Evolutionary conservation across 768 basidiomycete genomes (phyloP).

Genomic region (Atractiella rhizophila): DNA sequence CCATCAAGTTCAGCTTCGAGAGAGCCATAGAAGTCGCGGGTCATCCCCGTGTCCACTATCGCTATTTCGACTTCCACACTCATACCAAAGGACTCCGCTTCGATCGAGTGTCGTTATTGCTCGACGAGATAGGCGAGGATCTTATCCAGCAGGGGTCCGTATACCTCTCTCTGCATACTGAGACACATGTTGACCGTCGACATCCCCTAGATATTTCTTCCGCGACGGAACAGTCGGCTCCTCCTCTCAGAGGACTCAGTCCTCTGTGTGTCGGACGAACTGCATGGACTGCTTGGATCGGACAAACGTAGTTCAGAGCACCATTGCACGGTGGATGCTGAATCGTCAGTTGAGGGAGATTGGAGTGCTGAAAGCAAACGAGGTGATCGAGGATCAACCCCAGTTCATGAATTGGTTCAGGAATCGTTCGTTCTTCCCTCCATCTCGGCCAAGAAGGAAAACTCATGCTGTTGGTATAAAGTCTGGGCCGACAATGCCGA

Average conservation of each 20-base stretch:
- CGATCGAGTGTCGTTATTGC: conserved; percentile 63
- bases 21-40: conserved; percentile 39
- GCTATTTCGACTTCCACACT: conserved; percentile 92
- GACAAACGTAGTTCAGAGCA: conserved; percentile 85
- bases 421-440: conserved; percentile 36
- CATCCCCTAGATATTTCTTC: conserved; percentile 43
- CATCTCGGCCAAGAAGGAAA: too few relatives aligned
- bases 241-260: conserved; percentile 35
- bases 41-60: conserved; percentile 47
- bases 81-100: conserved; percentile 88
- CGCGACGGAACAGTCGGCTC: conserved; percentile 27
- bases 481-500: conserved; percentile 98
- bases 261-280: conserved; percentile 65
- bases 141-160: conserved; percentile 41
- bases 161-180: neutral
- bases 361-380: conserved; percentile 44
- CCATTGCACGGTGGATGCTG: conserved; percentile 63
- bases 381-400: conserved; percentile 56
- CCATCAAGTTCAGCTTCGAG: conserved; percentile 88
- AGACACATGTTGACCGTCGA: neutral
- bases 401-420: conserved; percentile 58
- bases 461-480: conserved; percentile 19
- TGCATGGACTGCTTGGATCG: conserved; percentile 90
- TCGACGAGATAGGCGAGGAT: conserved; percentile 49
- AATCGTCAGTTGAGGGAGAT: conserved; percentile 46